Evolutionary conservation across 2,329 filamentous ascomycete genomes (phyloP).

Genomic region (Fusarium torulosum): DNA sequence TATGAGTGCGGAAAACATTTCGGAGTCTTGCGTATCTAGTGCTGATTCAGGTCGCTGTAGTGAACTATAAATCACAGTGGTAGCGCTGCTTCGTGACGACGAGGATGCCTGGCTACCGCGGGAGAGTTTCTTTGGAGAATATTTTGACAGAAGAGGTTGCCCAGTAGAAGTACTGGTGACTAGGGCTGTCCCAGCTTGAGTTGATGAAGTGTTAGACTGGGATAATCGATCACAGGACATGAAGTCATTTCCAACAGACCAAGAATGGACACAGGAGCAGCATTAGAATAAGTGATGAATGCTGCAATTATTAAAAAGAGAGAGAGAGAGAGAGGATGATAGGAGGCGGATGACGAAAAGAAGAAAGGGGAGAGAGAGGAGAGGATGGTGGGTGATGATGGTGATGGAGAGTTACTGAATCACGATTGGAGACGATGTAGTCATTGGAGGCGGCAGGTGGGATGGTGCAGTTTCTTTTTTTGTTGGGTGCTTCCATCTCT

Average conservation of each 20-base stretch:
- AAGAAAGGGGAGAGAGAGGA: slow-evolving; percentile 1
- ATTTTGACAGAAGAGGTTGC: background rate
- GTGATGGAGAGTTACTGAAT: slow-evolving; percentile 11
- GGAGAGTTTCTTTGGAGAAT: background rate
- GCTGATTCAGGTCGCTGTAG: background rate
- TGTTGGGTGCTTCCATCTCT: background rate
- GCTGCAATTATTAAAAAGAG: slow-evolving; percentile 7
- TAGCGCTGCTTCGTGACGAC: background rate
- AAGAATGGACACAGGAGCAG: slow-evolving; percentile 1
- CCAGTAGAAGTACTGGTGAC: background rate
- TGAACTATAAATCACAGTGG: background rate
- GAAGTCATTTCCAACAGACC: slow-evolving; percentile 17
- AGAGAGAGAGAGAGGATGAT: background rate
- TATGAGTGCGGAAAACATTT: slow-evolving; percentile 46
- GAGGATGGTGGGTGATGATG: slow-evolving; percentile 6
- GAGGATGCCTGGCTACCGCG: background rate
- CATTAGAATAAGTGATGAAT: slow-evolving; percentile 7
- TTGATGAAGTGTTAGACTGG: slow-evolving; percentile 14
- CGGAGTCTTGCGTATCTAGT: slow-evolving; percentile 2
- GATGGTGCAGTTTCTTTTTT: background rate
- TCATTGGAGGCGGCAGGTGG: background rate
- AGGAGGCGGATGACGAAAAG: slow-evolving; percentile 14
- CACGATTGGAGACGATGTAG: background rate
- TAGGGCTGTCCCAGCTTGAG: background rate
- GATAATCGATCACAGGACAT: slow-evolving; percentile 23